Base-by-base conservation (phyloP, 306 rosid genomes). In the Cicer cuneatum region DNA sequence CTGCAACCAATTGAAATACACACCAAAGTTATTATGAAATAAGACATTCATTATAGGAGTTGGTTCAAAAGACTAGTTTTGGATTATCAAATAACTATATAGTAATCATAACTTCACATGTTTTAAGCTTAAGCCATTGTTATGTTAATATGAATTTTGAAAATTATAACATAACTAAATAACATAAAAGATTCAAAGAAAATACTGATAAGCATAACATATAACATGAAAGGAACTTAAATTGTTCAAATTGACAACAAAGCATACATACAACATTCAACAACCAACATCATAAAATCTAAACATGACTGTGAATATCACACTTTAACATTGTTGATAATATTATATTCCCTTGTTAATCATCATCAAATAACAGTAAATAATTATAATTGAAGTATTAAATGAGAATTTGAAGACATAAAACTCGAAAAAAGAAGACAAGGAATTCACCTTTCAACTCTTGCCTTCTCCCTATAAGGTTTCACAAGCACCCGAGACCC, bases 401-500 rank as follows among this genome's bases (percentile, higher is more conserved):
- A n/a, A n/a, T n/a, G n/a, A 2, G 8, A 29, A 69, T 18, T 7
- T 7, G 12, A 51, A 16, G 8, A 13, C 8, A n/a, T n/a, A 51
- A 40, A 13, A 51, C 10, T 38, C 10, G 0, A 15, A 57, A 68
- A 7, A 39, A 72, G 39, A 13, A 41, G 14, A 42, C 33, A 71
- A 35, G 73, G 45, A 75, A 21, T 33, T 78, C 60, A 90, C 99
- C 93, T 86, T 62, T 89, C 94, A 42, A 72, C 70, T 86, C 88
- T 89, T 8, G 89, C 63, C 70, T 84, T 94, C 74, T 94, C 99
- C 66, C 89, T 70, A 56, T 94, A 94, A 47, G 96, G 97, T 62
- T 94, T 94, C 72, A 85, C 99, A 39, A 90, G 94, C 83, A 94
- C 95, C 11, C 97, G 96, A 75, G 90, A 88, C 16, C 90, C 96